Base-by-base conservation (phyloP, 169 alveolate species). In the Babesia bigemina region DNA sequence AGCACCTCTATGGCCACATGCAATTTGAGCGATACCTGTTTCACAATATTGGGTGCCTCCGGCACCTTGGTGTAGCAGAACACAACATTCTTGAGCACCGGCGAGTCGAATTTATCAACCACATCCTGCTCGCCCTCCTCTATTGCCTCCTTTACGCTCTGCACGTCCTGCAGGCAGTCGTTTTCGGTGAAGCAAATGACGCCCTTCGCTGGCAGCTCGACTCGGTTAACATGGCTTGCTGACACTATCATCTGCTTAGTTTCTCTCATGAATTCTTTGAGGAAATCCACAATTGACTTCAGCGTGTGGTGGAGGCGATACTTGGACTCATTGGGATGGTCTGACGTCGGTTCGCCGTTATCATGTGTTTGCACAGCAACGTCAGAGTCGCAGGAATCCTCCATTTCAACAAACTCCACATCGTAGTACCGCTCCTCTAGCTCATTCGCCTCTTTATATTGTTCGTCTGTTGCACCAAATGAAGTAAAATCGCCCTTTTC, bases 41-140 rank as follows among this genome's bases (percentile, higher is more conserved):
- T 81, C 42, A 81, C 85, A 19, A 81, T 81, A 52, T 71, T 81
- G 12, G 88, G 88, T 19, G 88, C 88, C 49, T 81, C 88, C 24
- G 57, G 63, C n/a, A 81, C 79, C 17, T 55, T 26, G 28, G 61
- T 77, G 53, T 33, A 45, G 63, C 52, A 81, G 57, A 81, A 81
- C 28, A 26, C 45, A 16, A 78, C 45, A 4, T 59, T 61, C 48
- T 78, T 58, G 13, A 78, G 66, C 17, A 78, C 87, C 49, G 76
- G 75, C 0, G 76, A 28, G 48, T 47, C 28, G 0, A 50, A 36
- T 48, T 28, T 28, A 10, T 59, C 84, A 36, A 57, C 8, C 22
- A 57, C 21, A 21, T 45, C 65, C 22, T 39, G 44, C 17, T 24
- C 17, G 9, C 47, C 78, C 0, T 29, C 48, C 44, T 47, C 39